These are phyloP conservation scores for Agaricus sinodeliciosus DNA, from an alignment of 768 basidiomycete species.

Conservation along the genomic window DNA sequence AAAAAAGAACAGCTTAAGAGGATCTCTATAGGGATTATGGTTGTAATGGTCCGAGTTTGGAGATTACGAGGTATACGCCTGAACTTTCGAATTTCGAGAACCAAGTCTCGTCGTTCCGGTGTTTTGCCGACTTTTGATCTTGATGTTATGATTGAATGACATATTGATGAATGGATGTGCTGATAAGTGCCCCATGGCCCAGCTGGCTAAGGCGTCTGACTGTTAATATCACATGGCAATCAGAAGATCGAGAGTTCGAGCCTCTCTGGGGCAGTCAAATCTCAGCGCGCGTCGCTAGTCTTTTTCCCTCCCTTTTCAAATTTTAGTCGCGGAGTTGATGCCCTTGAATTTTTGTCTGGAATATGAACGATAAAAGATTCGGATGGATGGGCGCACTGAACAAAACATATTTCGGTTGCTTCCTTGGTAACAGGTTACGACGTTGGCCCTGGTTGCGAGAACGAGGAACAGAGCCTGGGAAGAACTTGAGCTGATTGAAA, in stretches of 20 bases:
- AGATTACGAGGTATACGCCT: not conserved
- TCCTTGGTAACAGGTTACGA: not conserved
- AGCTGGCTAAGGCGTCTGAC: conserved; percentile 11
- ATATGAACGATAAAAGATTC: not conserved
- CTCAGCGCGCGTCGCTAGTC: not conserved
- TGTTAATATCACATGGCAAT: conserved; percentile 1
- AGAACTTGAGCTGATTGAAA: not conserved
- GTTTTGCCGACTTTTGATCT: not conserved
- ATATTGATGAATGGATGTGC: not conserved
- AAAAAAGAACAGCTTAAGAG: not conserved
- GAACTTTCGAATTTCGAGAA: conserved; percentile 2
- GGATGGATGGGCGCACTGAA: too few species aligned
- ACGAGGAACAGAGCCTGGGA: not conserved
- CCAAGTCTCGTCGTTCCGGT: conserved; percentile 3
- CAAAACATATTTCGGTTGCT: not conserved
- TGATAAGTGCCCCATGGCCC: conserved; percentile 9
- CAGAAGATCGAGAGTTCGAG: conserved; percentile 11
- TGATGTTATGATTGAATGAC: not conserved
- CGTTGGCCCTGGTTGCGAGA: too few species aligned
- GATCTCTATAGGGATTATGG: not conserved
- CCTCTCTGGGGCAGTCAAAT: conserved; percentile 6
- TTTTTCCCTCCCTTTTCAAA: not conserved
- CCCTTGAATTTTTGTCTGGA: too few species aligned
- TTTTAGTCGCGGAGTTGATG: too few species aligned
- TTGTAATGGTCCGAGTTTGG: conserved; percentile 1